Base-by-base conservation (phyloP, 306 rosid species). In the Calophaca sinica region DNA sequence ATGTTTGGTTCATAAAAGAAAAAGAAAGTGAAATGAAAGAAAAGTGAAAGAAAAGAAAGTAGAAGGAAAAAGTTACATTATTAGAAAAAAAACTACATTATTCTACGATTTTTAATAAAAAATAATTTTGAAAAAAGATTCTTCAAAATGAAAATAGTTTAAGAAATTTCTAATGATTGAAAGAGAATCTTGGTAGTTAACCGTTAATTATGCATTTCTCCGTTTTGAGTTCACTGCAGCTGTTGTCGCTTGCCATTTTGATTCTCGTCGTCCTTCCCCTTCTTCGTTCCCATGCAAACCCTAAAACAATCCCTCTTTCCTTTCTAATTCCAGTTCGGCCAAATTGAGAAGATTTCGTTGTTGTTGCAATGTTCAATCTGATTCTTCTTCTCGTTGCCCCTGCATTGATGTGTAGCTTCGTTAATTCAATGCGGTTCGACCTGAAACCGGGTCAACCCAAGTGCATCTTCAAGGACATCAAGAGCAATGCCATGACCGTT, bases 401-500 rank as follows among this genome's bases (percentile, higher is more conserved):
- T 1, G 74, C 75, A 13, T 59, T 82, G 15, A 39, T 85, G 78
- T 81, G 62, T 36, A 51, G 78, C 38, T 31, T 79, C 51, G 89
- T 63, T 29, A 50, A 74, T 26, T 81, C 90, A 6, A 76, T 87
- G 88, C 84, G 85, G 49, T 88, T 89, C 85, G 89, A 85, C 35
- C 80, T 93, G 59, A 69, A 15, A 77, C 76, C 97, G 1, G 85
- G 86, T 70, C 39, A 78, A n/a, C 81, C 88, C 4, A 89, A 91
- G 66, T 93, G 96, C 84, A 73, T 93, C 15, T 81, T 89, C 6
- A 96, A 93, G 79, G 96, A 91, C 1, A 79, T 93, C 6, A 91
- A 84, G 54, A 53, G 67, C 79, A 87, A 88, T 4, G 68, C 86
- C 67, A 58, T 93, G 88, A 74, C 89, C 14, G 82, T 89, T 6